A percentile compares a stretch with the other conserved stretches of the same genome.
These are phyloP conservation scores for Xerocomellus intermedius DNA, from an alignment of 768 basidiomycete species.

Conservation along the genomic window DNA sequence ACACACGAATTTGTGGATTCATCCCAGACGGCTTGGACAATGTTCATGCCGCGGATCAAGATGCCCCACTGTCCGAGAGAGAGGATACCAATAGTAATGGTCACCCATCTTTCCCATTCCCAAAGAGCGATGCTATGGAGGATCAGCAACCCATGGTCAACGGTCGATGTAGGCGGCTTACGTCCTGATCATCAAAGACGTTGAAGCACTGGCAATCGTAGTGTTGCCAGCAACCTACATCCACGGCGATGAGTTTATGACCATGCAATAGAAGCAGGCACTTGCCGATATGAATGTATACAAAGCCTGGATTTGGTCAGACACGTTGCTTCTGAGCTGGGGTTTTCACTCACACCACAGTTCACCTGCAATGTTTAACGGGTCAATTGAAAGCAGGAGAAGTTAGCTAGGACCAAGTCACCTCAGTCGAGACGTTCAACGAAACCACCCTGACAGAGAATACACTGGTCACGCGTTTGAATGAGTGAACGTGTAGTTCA, in stretches of 20 bases:
- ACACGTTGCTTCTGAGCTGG: background rate
- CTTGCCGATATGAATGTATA: slow-evolving; percentile 68
- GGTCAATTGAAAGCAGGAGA: background rate
- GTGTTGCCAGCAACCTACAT: slow-evolving; percentile 27
- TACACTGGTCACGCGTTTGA: background rate
- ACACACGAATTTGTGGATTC: slow-evolving; percentile 40
- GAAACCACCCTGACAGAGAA: slow-evolving; percentile 50
- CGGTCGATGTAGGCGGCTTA: slow-evolving; percentile 23
- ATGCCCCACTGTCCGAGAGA: slow-evolving; percentile 65
- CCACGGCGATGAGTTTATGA: background rate
- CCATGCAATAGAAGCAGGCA: background rate
- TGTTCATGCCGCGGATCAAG: slow-evolving; percentile 66
- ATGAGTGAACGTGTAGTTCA: background rate
- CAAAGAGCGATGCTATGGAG: slow-evolving; percentile 61
- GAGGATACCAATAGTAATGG: slow-evolving; percentile 50
- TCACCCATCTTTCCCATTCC: slow-evolving; percentile 55
- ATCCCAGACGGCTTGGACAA: slow-evolving; percentile 58
- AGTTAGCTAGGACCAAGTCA: background rate
- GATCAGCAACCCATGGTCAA: slow-evolving; percentile 22
- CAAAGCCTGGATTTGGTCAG: slow-evolving; percentile 44
- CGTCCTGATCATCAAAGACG: slow-evolving; percentile 71
- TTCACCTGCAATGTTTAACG: slow-evolving; percentile 42
- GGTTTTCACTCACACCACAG: slow-evolving; percentile 46
- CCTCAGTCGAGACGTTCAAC: slow-evolving; percentile 44
- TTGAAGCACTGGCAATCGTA: slow-evolving; percentile 33